These are phyloP conservation scores for Vitis amurensis DNA, from an alignment of 164 flowering plant species.

Conservation along the genomic window DNA sequence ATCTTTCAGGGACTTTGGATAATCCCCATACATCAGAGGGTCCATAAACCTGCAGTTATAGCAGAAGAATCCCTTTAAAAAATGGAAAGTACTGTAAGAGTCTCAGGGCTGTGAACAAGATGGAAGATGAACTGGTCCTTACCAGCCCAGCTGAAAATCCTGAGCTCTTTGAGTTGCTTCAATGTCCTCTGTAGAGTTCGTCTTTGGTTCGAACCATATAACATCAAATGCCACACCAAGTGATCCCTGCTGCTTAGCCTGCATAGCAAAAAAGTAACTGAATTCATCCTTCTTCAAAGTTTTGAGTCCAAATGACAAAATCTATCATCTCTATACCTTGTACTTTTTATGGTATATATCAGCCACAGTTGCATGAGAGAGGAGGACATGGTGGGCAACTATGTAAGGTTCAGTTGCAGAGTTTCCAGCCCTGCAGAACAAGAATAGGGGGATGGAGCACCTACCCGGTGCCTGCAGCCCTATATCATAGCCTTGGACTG, in stretches of 20 bases:
- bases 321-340: conserved; percentile 39
- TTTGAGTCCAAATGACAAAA: no score
- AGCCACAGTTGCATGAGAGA: conserved; percentile 59
- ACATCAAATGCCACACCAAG: conserved; percentile 75
- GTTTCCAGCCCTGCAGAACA: conserved; percentile 72
- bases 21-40: conserved; percentile 78
- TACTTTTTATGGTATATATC: conserved; percentile 72
- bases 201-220: conserved; percentile 78
- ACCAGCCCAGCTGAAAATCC: conserved; percentile 96
- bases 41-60: conserved; percentile 69
- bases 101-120: no score
- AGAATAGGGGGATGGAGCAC: conserved; percentile 65
- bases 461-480: conserved; percentile 89
- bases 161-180: conserved; percentile 85
- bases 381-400: conserved; percentile 76
- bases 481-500: conserved; percentile 76
- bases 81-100: no score
- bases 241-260: conserved; percentile 65
- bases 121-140: background rate
- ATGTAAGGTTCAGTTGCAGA: conserved; percentile 89
- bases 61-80: no score
- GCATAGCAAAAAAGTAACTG: background rate
- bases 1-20: conserved; percentile 76
- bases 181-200: conserved; percentile 61
- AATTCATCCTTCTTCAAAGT: no score